Conservation (phyloP, 1,139 yeast genomes). For the Scheffersomyces titani region DNA sequence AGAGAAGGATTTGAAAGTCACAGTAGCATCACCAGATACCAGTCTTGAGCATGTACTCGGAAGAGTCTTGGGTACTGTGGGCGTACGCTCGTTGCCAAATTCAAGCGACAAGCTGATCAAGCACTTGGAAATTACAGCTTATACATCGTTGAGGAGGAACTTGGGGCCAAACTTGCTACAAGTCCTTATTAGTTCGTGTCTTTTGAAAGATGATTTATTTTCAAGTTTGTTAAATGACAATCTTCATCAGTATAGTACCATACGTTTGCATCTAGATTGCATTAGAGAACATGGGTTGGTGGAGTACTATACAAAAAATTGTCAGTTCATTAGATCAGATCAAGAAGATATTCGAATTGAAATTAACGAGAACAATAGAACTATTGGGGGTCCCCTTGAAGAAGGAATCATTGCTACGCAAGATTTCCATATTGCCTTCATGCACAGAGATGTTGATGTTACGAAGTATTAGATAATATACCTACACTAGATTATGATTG, state of each 20-base stretch:
- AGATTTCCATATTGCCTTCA: conserved; percentile 36
- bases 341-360: conserved; percentile 23
- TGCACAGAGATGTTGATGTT: conserved; percentile 19
- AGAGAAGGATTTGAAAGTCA: conserved; percentile 15
- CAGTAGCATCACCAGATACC: conserved; percentile 18
- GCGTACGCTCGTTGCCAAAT: conserved; percentile 42
- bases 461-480: background rate
- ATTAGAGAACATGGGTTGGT: conserved; percentile 54
- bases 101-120: conserved; percentile 8
- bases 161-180: conserved; percentile 41
- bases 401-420: conserved; percentile 29
- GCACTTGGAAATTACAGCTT: conserved; percentile 48
- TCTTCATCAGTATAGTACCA: conserved; percentile 8
- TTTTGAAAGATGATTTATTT: conserved; percentile 12
- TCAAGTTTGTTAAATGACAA: conserved; percentile 4
- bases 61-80: conserved; percentile 46
- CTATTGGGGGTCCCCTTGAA: conserved; percentile 24
- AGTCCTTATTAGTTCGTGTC: conserved; percentile 14
- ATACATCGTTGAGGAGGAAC: conserved; percentile 50
- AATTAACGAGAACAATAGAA: conserved; percentile 9
- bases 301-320: conserved; percentile 41
- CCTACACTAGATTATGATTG: background rate
- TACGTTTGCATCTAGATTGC: conserved; percentile 37
- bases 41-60: conserved; percentile 18
- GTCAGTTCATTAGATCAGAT: conserved; percentile 36